These are phyloP conservation scores for Suillus tomentosus DNA, from an alignment of 768 basidiomycete species.

Conservation along the genomic window DNA sequence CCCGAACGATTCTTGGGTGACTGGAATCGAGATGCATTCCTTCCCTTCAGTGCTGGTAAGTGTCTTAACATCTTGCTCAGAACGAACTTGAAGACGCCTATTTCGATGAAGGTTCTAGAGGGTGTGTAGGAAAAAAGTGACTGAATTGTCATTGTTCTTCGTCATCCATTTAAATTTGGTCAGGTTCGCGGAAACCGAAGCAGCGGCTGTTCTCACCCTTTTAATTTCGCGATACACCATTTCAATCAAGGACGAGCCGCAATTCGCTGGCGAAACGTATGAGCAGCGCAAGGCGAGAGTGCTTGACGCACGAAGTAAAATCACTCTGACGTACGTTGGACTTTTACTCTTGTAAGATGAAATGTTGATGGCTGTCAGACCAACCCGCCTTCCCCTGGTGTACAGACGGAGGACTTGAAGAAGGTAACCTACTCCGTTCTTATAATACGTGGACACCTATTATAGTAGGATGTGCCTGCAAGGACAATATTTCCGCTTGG, in stretches of 20 bases:
- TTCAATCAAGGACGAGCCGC: slow-evolving; percentile 50
- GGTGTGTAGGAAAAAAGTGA: slow-evolving; percentile 48
- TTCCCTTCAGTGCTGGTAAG: slow-evolving; percentile 51
- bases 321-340: slow-evolving; percentile 49
- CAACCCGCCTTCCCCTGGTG: slow-evolving; percentile 12
- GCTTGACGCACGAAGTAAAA: slow-evolving; percentile 34
- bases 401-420: slow-evolving; percentile 10
- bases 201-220: slow-evolving; percentile 51
- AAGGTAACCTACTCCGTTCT: too few relatives aligned
- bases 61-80: background rate
- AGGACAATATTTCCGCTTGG: too few relatives aligned
- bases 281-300: slow-evolving; percentile 47
- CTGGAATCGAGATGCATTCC: slow-evolving; percentile 56
- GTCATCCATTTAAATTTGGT: background rate
- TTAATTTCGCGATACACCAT: slow-evolving; percentile 49
- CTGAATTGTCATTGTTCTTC: background rate
- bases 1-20: slow-evolving; percentile 52
- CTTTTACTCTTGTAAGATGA: background rate
- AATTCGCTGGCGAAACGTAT: slow-evolving; percentile 48
- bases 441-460: background rate
- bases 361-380: slow-evolving; percentile 4
- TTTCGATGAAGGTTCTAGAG: slow-evolving; percentile 37
- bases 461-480: too few relatives aligned
- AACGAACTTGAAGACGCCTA: background rate
- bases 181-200: slow-evolving; percentile 57